Conservation (phyloP, 225 moss, liverwort and hornwort species). For the Climacium dendroides region DNA sequence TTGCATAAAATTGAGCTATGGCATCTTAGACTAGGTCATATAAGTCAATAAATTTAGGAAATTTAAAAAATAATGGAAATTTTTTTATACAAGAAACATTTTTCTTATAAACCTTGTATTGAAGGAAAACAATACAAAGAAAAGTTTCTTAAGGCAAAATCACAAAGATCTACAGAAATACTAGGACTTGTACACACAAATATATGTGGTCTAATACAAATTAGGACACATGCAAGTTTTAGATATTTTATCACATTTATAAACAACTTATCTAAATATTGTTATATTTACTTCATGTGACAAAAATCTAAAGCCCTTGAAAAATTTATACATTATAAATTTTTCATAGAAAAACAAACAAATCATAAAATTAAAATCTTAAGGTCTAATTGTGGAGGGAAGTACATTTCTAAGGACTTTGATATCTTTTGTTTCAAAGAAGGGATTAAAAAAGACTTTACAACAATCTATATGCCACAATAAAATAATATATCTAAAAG, state of each 20-base stretch:
- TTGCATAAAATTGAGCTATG: no score
- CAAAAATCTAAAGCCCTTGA: background rate
- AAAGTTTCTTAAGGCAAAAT: background rate
- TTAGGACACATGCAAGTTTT: background rate
- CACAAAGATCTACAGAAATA: background rate
- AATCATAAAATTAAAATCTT: background rate
- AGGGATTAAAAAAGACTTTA: background rate
- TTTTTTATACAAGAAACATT: background rate
- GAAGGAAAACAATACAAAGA: background rate
- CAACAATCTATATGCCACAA: background rate
- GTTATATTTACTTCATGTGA: background rate
- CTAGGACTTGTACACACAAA: background rate
- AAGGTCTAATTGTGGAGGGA: rapidly evolving
- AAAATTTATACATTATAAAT: background rate
- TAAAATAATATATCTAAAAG: background rate
- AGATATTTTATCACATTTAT: background rate
- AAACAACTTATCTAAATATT: background rate
- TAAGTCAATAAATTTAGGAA: background rate
- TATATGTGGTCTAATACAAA: background rate
- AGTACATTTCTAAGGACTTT: background rate
- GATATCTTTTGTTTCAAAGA: background rate
- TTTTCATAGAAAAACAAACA: background rate
- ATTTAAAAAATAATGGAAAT: background rate
- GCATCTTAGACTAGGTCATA: no score
- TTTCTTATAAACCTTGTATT: background rate